Conservation (phyloP, 345 rosid species). For the Balakata baccata region DNA sequence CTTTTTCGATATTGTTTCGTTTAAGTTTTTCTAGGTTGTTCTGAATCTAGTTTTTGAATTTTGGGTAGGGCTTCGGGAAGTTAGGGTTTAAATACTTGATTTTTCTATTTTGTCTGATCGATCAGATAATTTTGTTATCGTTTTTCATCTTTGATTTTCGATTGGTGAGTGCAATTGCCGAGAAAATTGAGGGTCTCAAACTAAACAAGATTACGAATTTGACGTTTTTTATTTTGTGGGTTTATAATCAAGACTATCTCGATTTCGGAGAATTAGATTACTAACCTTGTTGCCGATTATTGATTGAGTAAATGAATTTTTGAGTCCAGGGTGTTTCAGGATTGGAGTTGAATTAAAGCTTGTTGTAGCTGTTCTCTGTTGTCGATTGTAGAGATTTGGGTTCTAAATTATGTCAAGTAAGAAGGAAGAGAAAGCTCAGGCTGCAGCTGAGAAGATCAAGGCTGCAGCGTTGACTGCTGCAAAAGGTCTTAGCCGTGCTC, state of each 20-base stretch:
- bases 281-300: neutral
- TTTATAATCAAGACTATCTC: neutral
- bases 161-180: neutral
- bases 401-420: slow-evolving; percentile 64
- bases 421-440: slow-evolving; percentile 86
- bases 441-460: slow-evolving; percentile 84
- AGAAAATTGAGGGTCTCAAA: neutral
- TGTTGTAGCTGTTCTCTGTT: neutral
- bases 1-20: neutral
- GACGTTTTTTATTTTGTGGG: neutral
- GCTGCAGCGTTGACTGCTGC: slow-evolving; percentile 89
- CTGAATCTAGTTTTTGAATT: neutral
- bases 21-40: neutral
- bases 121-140: neutral
- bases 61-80: neutral
- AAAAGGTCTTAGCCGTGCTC: slow-evolving; percentile 91
- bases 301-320: neutral
- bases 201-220: neutral
- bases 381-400: neutral
- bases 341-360: neutral
- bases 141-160: neutral
- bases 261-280: neutral
- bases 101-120: neutral
- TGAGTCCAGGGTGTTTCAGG: neutral
- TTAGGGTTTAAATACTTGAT: slow-evolving; percentile 2